phyloP scores from a whole-genome alignment of 2,329 filamentous ascomycete species.

The Rugonectria rugulosa region DNA sequence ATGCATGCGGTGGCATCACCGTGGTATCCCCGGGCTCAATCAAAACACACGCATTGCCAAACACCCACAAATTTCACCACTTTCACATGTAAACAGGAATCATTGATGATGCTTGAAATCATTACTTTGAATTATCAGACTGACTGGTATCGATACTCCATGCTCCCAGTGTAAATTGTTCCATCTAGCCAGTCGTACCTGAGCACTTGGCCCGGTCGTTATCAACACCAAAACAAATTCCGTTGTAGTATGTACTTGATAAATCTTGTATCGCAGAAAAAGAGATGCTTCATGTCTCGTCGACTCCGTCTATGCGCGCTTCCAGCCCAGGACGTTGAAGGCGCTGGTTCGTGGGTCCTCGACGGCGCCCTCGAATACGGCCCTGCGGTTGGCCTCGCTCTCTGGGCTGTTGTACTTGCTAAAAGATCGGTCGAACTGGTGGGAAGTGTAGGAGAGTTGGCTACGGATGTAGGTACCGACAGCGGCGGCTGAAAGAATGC shows the following conservation, averaged over 20 bases:
- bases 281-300: no score
- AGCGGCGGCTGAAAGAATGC: conserved; percentile 8
- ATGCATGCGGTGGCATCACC: neutral
- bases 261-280: neutral
- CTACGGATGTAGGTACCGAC: conserved; percentile 27
- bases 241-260: conserved; percentile 2
- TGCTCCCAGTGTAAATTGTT: conserved; percentile 14
- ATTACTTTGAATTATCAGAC: conserved; percentile 7
- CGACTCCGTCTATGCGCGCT: conserved; percentile 3
- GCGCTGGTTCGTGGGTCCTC: conserved; percentile 36
- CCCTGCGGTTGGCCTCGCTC: conserved; percentile 31
- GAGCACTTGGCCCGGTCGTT: neutral
- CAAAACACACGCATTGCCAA: neutral
- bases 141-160: conserved; percentile 24
- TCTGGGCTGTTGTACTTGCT: conserved; percentile 34
- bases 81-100: neutral
- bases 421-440: conserved; percentile 36
- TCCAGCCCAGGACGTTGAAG: conserved; percentile 37
- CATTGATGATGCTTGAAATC: conserved; percentile 4
- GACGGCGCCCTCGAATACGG: conserved; percentile 31
- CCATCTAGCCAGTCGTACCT: conserved; percentile 10
- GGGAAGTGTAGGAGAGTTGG: conserved; percentile 30
- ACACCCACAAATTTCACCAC: neutral
- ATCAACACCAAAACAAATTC: conserved; percentile 3
- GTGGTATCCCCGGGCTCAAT: neutral